A percentile compares a stretch with the other conserved stretches of the same genome.
phyloP scores from a whole-genome alignment of 768 basidiomycete genomes.

The Podaxis sp. region DNA sequence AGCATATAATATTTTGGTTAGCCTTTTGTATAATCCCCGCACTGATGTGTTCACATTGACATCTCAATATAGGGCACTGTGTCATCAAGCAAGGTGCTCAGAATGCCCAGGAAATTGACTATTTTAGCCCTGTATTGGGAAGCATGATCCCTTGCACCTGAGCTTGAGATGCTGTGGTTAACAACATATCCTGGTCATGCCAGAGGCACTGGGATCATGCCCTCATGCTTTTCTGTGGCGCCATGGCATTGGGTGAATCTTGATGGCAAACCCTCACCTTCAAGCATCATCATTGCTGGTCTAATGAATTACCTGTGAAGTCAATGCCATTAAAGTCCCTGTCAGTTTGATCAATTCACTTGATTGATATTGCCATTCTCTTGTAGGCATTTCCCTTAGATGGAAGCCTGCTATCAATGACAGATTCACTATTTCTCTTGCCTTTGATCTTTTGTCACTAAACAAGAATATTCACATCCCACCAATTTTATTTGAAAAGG shows the following conservation, averaged over 20 bases:
- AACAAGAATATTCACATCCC: neutral
- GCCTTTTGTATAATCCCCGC: no score
- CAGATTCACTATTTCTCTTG: neutral
- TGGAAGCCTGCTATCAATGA: neutral
- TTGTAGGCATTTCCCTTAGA: neutral
- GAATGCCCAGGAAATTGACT: no score
- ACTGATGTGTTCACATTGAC: no score
- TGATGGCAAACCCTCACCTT: no score
- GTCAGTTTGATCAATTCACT: no score
- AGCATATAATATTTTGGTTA: no score
- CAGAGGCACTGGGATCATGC: neutral
- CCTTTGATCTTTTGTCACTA: slow-evolving; percentile 1
- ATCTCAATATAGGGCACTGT: no score
- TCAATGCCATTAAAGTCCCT: neutral
- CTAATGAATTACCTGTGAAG: neutral
- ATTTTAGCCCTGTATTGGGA: no score
- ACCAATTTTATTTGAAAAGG: neutral
- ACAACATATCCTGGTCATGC: no score
- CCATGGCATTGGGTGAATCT: neutral
- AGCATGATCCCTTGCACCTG: no score
- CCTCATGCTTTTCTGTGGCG: neutral
- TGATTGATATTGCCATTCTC: neutral
- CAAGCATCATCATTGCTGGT: neutral
- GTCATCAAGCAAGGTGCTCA: no score
- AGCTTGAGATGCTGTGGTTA: no score